Conservation (phyloP, 1,139 yeast species). For the Wickerhamiella pararugosa region DNA sequence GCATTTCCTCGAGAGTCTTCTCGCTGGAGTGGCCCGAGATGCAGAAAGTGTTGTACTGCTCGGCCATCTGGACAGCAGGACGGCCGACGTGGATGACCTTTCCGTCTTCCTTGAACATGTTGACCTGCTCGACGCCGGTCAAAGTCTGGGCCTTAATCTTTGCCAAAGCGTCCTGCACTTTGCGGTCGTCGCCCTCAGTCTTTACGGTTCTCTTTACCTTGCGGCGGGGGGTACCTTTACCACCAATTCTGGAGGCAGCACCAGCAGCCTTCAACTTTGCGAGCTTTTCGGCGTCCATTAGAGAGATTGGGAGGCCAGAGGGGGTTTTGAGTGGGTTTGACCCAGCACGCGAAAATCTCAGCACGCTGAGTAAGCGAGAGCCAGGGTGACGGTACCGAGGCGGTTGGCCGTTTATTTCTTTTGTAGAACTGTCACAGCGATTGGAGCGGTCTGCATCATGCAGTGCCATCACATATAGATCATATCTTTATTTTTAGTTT, state of each 20-base stretch:
- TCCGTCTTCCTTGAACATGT: slow-evolving; percentile 95
- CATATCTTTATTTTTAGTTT: too few relatives aligned
- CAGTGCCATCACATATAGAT: too few relatives aligned
- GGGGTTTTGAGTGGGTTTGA: too few relatives aligned
- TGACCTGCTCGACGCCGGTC: slow-evolving; percentile 89
- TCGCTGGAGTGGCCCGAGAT: slow-evolving; percentile 93
- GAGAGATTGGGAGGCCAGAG: too few relatives aligned
- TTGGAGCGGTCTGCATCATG: too few relatives aligned
- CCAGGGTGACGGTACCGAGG: too few relatives aligned
- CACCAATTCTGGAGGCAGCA: slow-evolving; percentile 29
- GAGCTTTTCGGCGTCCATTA: slow-evolving; percentile 27
- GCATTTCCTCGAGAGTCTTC: slow-evolving; percentile 81
- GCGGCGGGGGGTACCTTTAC: slow-evolving; percentile 37
- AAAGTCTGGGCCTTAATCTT: slow-evolving; percentile 82
- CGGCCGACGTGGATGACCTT: slow-evolving; percentile 90
- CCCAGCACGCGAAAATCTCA: too few relatives aligned
- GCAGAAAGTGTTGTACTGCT: slow-evolving; percentile 82
- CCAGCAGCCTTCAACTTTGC: slow-evolving; percentile 29
- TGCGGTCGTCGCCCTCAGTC: slow-evolving; percentile 73
- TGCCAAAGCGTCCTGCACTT: slow-evolving; percentile 77
- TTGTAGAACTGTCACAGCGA: too few relatives aligned
- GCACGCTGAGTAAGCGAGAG: too few relatives aligned
- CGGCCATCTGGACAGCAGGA: slow-evolving; percentile 78
- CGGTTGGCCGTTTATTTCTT: too few relatives aligned
- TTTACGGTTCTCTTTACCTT: slow-evolving; percentile 69